A percentile compares a stretch with the other conserved stretches of the same genome.
Conservation (phyloP, 2,329 filamentous ascomycete species). For the Fusarium ambrosium region DNA sequence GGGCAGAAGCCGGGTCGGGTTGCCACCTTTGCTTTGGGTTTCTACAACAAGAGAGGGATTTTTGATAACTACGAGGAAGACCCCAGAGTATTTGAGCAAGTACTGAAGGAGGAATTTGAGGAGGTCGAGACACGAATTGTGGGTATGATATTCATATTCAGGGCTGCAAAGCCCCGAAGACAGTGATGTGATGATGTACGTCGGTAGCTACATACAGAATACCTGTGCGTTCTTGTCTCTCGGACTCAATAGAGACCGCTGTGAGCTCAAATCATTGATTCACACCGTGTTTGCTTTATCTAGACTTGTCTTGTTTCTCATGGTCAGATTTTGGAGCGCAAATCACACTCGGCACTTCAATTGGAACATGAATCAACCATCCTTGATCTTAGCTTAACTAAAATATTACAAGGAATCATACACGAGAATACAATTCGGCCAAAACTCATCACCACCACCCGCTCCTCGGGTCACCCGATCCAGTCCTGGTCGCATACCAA, state of each 20-base stretch:
- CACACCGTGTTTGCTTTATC: too few relatives aligned
- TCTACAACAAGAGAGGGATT: slow-evolving; percentile 2
- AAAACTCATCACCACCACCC: not conserved
- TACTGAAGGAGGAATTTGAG: slow-evolving; percentile 7
- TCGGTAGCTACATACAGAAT: not conserved
- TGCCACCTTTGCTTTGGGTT: slow-evolving; percentile 12
- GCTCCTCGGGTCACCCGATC: not conserved
- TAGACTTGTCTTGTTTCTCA: not conserved
- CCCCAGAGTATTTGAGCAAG: not conserved
- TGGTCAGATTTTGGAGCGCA: not conserved
- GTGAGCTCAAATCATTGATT: not conserved
- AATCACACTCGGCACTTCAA: not conserved
- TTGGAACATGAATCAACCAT: too few relatives aligned
- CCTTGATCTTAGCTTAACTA: not conserved
- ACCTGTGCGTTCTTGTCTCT: not conserved
- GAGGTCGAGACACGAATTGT: slow-evolving; percentile 20
- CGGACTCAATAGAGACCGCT: not conserved
- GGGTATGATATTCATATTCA: slow-evolving; percentile 25
- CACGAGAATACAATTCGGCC: not conserved
- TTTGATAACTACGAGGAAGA: slow-evolving; percentile 29
- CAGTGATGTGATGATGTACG: not conserved
- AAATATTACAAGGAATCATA: not conserved
- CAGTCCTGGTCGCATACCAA: not conserved
- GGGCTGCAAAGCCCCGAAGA: slow-evolving; percentile 12
- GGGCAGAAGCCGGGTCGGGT: not conserved